Evolutionary conservation across 306 rosid species (phyloP).

Genomic region (Carpinus fangiana): DNA sequence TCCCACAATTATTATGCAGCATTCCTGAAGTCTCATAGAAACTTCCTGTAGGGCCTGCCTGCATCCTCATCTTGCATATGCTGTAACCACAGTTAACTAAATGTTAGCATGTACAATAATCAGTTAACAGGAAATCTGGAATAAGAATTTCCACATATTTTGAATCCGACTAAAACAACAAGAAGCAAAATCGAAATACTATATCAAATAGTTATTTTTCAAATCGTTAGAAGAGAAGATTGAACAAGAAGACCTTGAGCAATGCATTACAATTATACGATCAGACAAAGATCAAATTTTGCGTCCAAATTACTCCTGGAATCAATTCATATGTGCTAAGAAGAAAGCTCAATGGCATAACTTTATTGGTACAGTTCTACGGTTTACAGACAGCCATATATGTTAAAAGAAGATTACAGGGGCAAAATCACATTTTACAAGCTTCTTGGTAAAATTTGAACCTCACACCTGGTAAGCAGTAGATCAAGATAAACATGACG

Average conservation of each 20-base stretch:
- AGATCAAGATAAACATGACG: neutral
- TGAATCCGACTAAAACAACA: neutral
- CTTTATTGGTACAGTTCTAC: neutral
- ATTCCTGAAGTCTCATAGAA: slow-evolving; percentile 42
- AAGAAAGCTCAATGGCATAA: neutral
- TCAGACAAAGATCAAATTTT: neutral
- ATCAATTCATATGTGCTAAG: neutral
- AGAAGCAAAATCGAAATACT: neutral
- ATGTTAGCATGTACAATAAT: neutral
- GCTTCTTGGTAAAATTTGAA: neutral
- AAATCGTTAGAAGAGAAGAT: neutral
- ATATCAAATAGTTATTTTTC: neutral
- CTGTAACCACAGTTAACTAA: slow-evolving; percentile 38
- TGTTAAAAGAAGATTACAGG: neutral
- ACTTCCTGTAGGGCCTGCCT: slow-evolving; percentile 84
- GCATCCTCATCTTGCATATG: slow-evolving; percentile 96
- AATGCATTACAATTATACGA: neutral
- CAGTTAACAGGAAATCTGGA: neutral
- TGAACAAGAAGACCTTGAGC: neutral
- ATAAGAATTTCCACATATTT: neutral
- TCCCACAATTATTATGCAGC: slow-evolving; percentile 44
- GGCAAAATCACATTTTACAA: neutral
- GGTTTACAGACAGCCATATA: neutral
- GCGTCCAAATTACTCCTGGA: neutral
- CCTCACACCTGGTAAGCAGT: no score